These are phyloP conservation scores for Penicillium sp. DNA, from an alignment of 2,329 filamentous ascomycete genomes.

Conservation along the genomic window DNA sequence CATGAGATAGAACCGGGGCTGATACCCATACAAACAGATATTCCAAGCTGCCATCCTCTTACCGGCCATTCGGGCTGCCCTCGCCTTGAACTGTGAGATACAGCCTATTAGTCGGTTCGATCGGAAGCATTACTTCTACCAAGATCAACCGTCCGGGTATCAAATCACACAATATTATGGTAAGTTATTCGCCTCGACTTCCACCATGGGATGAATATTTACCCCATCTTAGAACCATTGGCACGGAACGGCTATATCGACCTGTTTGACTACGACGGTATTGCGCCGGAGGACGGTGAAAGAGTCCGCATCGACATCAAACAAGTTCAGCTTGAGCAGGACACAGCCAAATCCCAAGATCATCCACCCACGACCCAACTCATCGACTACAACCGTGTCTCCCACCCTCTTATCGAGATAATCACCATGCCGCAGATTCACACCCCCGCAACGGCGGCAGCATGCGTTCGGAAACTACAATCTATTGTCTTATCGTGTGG, in stretches of 20 bases:
- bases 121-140: slow-evolving; percentile 98
- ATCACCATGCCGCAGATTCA: slow-evolving; percentile 89
- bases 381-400: slow-evolving; percentile 91
- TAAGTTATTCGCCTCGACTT: slow-evolving; percentile 17
- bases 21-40: slow-evolving; percentile 32
- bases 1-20: slow-evolving; percentile 2
- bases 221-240: slow-evolving; percentile 50
- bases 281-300: slow-evolving; percentile 68
- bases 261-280: slow-evolving; percentile 71
- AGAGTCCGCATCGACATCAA: slow-evolving; percentile 75
- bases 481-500: slow-evolving; percentile 72
- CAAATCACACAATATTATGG: slow-evolving; percentile 96
- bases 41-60: slow-evolving; percentile 81
- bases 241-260: slow-evolving; percentile 67
- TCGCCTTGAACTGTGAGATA: slow-evolving; percentile 76
- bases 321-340: slow-evolving; percentile 95
- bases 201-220: neutral
- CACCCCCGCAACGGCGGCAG: slow-evolving; percentile 79
- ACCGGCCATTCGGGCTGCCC: slow-evolving; percentile 82
- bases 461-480: slow-evolving; percentile 85
- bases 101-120: slow-evolving; percentile 80
- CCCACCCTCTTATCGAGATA: slow-evolving; percentile 87
- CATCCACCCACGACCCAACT: slow-evolving; percentile 70
- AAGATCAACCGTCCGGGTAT: slow-evolving; percentile 94
- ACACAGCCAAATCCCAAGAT: slow-evolving; percentile 89